A percentile compares a stretch with the other conserved stretches of the same genome.
Evolutionary conservation across 2,329 filamentous ascomycete genomes (phyloP).

Genomic region (Beauveria sp.): DNA sequence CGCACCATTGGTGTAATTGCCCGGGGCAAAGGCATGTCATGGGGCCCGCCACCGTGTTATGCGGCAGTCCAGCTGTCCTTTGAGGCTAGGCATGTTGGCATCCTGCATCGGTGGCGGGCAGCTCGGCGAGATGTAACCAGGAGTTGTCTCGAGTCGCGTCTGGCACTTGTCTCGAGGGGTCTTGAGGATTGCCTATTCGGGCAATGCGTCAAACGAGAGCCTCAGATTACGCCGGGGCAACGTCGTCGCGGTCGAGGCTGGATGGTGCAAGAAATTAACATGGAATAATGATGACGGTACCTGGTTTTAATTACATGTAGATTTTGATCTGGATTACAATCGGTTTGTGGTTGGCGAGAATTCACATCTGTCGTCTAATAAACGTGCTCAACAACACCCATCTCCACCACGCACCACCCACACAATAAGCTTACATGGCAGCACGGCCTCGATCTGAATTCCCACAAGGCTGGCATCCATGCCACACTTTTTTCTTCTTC

Average conservation of each 20-base stretch:
- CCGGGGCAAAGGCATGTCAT: no score
- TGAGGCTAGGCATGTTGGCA: not conserved
- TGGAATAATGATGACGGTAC: not conserved
- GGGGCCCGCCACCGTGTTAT: not conserved
- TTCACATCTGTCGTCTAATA: not conserved
- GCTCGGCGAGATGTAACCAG: slow-evolving; percentile 23
- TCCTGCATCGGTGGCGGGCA: not conserved
- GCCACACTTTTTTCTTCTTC: not conserved
- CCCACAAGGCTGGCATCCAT: not conserved
- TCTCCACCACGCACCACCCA: not conserved
- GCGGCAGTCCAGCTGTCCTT: not conserved
- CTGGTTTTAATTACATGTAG: not conserved
- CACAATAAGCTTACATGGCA: slow-evolving; percentile 1
- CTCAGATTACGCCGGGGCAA: not conserved
- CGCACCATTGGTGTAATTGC: not conserved
- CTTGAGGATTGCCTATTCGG: slow-evolving; percentile 13
- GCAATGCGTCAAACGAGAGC: slow-evolving; percentile 12
- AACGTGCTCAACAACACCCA: not conserved
- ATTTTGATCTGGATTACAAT: not conserved
- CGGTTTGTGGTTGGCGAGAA: not conserved
- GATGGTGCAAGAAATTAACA: no score
- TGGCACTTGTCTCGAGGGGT: slow-evolving; percentile 18
- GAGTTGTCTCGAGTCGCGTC: slow-evolving; percentile 28
- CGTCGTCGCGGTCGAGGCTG: not conserved
- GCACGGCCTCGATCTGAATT: slow-evolving; percentile 1